phyloP scores from a whole-genome alignment of 2,329 filamentous ascomycete species.

The Trichoderma sp. region DNA sequence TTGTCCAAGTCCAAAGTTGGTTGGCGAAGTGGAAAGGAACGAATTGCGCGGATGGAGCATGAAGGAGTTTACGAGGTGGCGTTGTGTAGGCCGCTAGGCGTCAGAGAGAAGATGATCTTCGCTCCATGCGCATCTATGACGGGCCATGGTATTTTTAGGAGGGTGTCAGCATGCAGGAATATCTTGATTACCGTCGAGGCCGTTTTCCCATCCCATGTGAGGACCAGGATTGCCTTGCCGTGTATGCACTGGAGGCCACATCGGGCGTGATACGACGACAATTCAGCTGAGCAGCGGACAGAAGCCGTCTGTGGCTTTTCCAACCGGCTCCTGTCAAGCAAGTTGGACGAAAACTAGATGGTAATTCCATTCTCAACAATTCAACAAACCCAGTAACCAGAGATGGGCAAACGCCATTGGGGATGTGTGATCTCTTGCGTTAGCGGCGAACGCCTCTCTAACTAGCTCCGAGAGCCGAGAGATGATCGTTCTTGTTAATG shows the following conservation, averaged over 20 bases:
- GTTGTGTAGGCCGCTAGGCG: neutral
- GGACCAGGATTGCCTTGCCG: neutral
- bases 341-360: neutral
- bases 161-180: neutral
- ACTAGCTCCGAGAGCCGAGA: conserved; percentile 1
- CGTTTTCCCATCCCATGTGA: neutral
- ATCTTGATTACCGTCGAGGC: neutral
- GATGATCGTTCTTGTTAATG: neutral
- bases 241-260: neutral
- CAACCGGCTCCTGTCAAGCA: neutral
- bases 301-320: neutral
- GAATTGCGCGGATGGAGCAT: neutral
- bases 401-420: neutral
- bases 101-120: neutral
- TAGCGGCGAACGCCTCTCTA: conserved; percentile 9
- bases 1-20: neutral
- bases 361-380: neutral
- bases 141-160: neutral
- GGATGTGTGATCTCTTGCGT: conserved; percentile 4
- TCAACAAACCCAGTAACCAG: neutral
- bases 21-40: neutral
- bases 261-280: neutral
- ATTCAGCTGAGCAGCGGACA: neutral
- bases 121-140: neutral
- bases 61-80: conserved; percentile 10